A percentile compares a stretch with the other conserved stretches of the same genome.
Conservation (phyloP, 345 rosid genomes). For the Syzygium aqueum region DNA sequence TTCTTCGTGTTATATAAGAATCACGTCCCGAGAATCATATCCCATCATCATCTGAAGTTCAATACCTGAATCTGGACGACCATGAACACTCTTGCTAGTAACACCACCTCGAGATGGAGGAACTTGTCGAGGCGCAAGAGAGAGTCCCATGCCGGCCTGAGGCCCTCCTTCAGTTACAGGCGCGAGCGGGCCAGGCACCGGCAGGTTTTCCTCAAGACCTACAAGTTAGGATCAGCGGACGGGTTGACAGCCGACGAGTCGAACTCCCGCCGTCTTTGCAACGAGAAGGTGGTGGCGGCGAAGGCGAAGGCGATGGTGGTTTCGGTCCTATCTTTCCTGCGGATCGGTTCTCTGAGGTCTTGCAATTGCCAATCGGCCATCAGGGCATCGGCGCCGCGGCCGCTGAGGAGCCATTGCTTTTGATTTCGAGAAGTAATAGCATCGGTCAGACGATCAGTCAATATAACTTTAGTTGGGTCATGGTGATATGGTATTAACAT, state of each 20-base stretch:
- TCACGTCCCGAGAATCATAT: neutral
- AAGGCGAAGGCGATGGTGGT: neutral
- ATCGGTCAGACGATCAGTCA: neutral
- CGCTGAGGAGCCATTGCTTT: neutral
- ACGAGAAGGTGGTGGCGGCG: constrained; percentile 1
- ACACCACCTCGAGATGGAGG: neutral
- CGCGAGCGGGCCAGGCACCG: constrained; percentile 7
- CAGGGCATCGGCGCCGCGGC: neutral
- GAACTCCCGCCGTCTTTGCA: neutral
- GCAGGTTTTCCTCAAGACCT: constrained; percentile 9
- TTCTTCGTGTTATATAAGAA: neutral
- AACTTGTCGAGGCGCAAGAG: neutral
- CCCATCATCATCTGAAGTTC: neutral
- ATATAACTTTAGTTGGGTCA: neutral
- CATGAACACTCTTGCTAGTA: constrained; percentile 7
- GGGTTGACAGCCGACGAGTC: neutral
- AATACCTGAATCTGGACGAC: neutral
- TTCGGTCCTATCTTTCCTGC: neutral
- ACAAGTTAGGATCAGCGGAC: neutral
- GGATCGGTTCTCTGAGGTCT: neutral
- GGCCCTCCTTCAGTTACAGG: neutral
- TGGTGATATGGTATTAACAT: neutral
- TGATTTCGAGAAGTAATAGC: neutral
- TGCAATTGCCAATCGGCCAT: constrained; percentile 3
- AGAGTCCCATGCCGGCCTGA: neutral